Base-by-base conservation (phyloP, 768 basidiomycete genomes). In the Tricholoma flavovirens region DNA sequence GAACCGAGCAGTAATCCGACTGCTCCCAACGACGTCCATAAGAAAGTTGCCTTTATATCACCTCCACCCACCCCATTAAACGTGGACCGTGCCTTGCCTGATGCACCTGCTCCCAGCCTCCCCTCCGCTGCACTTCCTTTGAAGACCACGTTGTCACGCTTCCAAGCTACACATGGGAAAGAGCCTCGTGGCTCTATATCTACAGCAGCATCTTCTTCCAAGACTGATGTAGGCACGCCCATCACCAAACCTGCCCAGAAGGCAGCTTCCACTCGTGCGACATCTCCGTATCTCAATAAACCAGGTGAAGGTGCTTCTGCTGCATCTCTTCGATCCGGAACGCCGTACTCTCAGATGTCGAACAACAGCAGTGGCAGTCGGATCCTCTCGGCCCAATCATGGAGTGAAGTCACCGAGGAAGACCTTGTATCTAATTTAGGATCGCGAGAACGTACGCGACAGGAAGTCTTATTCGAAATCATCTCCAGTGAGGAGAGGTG, bases 381-480 rank as follows among this genome's bases (percentile, higher is more conserved):
- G 42, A 90, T 93, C 56, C 76, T 90, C 38, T 81, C 88, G 29
- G 88, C 86, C 1, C 72, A 82, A 59, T 90, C 88, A 17, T 98
- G 95, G 95, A 95, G 92, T 66, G 91, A 96, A 68, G 88, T 87
- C 60, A 92, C 94, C 9, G 93, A 95, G 68, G 93, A 91, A 55
- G 95, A 98, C 70, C 83, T 98, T 42, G 90, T 98, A 17, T 86
- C 87, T 45, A 93, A 98, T 66, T 77, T 98, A 33, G 92, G 93
- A n/a, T 86, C 92, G 45, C 84, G 92, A 58, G 95, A 98, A 69
- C 83, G 95, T 56, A 97, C 95, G 36, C 83, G 95, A 52, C 95
- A 98, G 71, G 95, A 98, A 73, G 95, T 98, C 5, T 71, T 98
- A 24, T 97, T 93, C 77, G 95, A 98, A 75, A 98, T 98, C 61